These are phyloP conservation scores for Fusarium clavum DNA, from an alignment of 2,329 filamentous ascomycete genomes.

Conservation along the genomic window DNA sequence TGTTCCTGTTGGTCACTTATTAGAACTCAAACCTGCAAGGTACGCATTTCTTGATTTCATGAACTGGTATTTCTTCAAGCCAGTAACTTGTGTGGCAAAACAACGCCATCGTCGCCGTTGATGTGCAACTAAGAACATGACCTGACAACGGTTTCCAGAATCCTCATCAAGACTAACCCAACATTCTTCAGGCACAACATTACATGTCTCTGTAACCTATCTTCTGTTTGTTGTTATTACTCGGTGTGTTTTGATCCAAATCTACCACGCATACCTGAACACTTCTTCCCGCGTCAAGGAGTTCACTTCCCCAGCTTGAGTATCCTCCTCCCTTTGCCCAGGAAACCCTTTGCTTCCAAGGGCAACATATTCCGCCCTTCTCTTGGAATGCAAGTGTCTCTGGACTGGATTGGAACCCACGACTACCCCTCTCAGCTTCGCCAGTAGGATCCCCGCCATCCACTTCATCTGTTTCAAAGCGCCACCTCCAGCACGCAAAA, in stretches of 20 bases:
- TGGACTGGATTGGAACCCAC: constrained; percentile 51
- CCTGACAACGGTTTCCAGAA: constrained; percentile 31
- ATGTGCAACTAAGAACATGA: constrained; percentile 4
- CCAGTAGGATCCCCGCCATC: constrained; percentile 50
- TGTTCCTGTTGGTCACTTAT: constrained; percentile 28
- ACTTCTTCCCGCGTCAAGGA: constrained; percentile 36
- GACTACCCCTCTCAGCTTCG: constrained; percentile 50
- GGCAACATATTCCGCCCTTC: constrained; percentile 46
- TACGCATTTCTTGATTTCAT: constrained; percentile 29
- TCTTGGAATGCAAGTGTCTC: constrained; percentile 55
- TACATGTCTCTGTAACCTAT: constrained; percentile 33
- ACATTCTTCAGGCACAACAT: constrained; percentile 39
- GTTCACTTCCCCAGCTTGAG: constrained; percentile 41
- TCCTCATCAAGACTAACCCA: constrained; percentile 7
- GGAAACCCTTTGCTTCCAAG: constrained; percentile 35
- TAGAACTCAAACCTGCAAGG: constrained; percentile 25
- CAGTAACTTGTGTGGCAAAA: constrained; percentile 18
- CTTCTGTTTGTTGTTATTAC: constrained; percentile 38
- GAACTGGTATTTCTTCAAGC: constrained; percentile 7
- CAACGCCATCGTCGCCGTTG: constrained; percentile 1
- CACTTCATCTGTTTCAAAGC: constrained; percentile 53
- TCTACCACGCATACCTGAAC: constrained; percentile 35
- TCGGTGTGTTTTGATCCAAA: constrained; percentile 30
- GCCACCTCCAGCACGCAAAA: constrained; percentile 50
- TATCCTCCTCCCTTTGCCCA: constrained; percentile 21